Base-by-base conservation (phyloP, 768 basidiomycete species). In the Lentinula edodes region DNA sequence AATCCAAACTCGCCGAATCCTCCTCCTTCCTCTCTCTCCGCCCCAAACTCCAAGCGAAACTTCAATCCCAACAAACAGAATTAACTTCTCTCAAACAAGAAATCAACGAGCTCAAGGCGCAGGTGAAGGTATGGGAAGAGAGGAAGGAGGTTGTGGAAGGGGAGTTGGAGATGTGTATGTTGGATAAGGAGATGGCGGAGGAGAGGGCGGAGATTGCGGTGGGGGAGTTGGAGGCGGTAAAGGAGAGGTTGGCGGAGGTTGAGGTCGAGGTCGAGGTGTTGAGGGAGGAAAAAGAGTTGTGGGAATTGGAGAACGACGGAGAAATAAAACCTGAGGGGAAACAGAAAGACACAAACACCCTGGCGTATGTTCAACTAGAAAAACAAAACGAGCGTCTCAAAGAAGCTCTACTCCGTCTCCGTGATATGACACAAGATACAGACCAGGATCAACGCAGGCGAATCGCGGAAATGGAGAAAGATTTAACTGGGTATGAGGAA, bases 111-210 rank as follows among this genome's bases (percentile, higher is more conserved):
- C 74, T 86, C 7, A 81, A 89, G 63, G 89, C 93, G 62, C 77
- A 93, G n/a, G 79, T 86, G 0, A 81, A 87, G 38, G 76, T 93
- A 38, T 77, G 87, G 0, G 91, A 95, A 64, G 76, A 75, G 15
- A 81, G 90, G 23, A 77, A 91, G 1, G 74, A 87, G 2, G 96
- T 98, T 70, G 71, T 89, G 1, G 85, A 90, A 57, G 96, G 98
- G 61, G 92, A 95, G 69, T 75, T 98, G 42, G 97, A 99, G 76
- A 94, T 98, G 89, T 81, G 87, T 2, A 91, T 91, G 82, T 75
- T 99, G 66, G 97, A 99, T 71, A 94, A 93, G 74, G 97, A 99
- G 72, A 87, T 98, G 42, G 95, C 96, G 0, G 97, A 98, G 70
- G 96, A 98, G 72, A 85, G 86, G 62, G 88, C 91, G 0, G 96